Percentiles rank a stretch among this genome's conserved stretches.
These are phyloP conservation scores for Calvatia gigantea DNA, from an alignment of 768 basidiomycete species.

Conservation along the genomic window DNA sequence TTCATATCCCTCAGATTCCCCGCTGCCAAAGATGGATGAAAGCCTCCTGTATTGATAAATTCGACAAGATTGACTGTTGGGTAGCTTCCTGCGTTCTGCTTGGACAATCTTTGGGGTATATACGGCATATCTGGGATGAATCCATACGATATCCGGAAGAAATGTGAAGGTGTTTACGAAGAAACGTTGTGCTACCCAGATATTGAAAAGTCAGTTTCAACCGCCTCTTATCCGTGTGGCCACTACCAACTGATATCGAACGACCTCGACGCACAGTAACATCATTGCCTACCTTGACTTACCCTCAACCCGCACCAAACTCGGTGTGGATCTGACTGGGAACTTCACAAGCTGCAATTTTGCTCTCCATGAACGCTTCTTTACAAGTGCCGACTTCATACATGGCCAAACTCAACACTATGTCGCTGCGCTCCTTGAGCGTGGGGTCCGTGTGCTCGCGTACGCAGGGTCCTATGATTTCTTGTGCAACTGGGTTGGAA, in stretches of 20 bases:
- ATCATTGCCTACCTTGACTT: conserved; percentile 62
- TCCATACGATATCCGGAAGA: conserved; percentile 66
- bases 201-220: conserved; percentile 21
- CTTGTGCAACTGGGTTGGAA: conserved; percentile 76
- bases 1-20: conserved; percentile 41
- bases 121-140: conserved; percentile 34
- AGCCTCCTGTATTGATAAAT: conserved; percentile 54
- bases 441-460: conserved; percentile 63
- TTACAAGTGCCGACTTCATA: neutral
- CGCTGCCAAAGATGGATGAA: conserved; percentile 58
- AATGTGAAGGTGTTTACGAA: conserved; percentile 45
- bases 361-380: neutral
- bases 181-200: conserved; percentile 59
- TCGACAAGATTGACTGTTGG: conserved; percentile 62
- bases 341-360: conserved; percentile 30
- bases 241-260: no score
- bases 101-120: conserved; percentile 37
- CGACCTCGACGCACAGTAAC: conserved; percentile 34
- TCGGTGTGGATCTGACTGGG: conserved; percentile 56
- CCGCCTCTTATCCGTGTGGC: neutral
- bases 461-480: conserved; percentile 72
- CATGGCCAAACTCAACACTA: no score
- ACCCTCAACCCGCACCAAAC: conserved; percentile 43
- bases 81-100: conserved; percentile 64
- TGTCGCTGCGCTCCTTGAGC: conserved; percentile 65